A percentile compares a stretch with the other conserved stretches of the same genome.
phyloP scores from a whole-genome alignment of 352 stramenopile genomes.

The Pythium rishiriense region DNA sequence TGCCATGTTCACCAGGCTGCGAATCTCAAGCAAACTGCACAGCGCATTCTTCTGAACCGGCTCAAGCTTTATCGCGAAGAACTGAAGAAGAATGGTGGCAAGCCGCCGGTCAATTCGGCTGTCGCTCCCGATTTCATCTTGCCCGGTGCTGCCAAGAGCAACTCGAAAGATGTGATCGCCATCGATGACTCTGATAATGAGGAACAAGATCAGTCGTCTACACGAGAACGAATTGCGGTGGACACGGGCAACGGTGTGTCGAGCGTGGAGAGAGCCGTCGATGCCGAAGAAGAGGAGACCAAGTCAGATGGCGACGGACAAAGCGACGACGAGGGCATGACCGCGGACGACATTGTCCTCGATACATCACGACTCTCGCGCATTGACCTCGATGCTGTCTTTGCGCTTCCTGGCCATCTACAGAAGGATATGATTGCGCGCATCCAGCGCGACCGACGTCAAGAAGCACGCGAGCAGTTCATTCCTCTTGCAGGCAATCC shows the following conservation, averaged over 20 bases:
- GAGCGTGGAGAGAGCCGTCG: not conserved
- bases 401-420: constrained; percentile 82
- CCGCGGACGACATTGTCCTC: constrained; percentile 60
- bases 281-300: constrained; percentile 11
- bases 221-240: not conserved
- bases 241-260: not conserved
- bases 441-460: constrained; percentile 85
- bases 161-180: constrained; percentile 16
- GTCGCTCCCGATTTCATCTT: constrained; percentile 62
- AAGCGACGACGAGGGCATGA: constrained; percentile 41
- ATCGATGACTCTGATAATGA: constrained; percentile 28
- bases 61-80: constrained; percentile 65
- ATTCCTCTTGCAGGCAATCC: constrained; percentile 95
- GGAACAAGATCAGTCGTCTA: not conserved
- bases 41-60: constrained; percentile 94
- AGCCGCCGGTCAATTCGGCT: constrained; percentile 32
- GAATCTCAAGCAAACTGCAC: constrained; percentile 91
- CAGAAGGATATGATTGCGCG: constrained; percentile 93
- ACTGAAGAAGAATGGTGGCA: constrained; percentile 59
- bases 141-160: constrained; percentile 21
- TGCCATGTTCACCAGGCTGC: constrained; percentile 34
- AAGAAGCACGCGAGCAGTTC: constrained; percentile 93
- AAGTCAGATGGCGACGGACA: constrained; percentile 25
- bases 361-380: constrained; percentile 57
- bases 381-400: constrained; percentile 87